Evolutionary conservation across 2,329 filamentous ascomycete species (phyloP), one percentile per base, ranked within the genome.

Genomic region (Stemphylium lycopersici): DNA sequence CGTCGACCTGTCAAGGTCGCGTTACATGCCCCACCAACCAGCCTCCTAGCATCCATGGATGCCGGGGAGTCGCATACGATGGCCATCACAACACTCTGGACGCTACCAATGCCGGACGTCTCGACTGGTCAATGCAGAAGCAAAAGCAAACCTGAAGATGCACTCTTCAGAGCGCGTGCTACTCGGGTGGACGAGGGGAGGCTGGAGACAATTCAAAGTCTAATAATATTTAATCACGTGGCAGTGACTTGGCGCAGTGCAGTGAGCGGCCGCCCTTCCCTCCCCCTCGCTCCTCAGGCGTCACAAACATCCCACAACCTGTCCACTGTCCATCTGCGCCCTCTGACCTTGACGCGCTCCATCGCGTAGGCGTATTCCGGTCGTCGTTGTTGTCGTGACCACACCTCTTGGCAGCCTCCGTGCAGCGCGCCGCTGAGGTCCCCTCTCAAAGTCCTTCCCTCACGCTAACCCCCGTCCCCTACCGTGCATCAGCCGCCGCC

Each of bases 401-500:
- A 20, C 38, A 52, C 46, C 36, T 41, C 52, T 55, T 55, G 52
- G 47, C 47, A 46, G 46, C 26, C 41, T 48, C 44, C 51, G 50
- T 53, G 50, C 46, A 53, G 51, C 38, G 51, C 51, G 44, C 39
- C 51, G 38, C 49, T 49, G 45, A 53, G 38, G 46, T 49, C 51
- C 50, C 50, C 55, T 57, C 36, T 38, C 50, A 48, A 52, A 52
- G 46, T 43, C 56, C 55, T 55, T 55, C 56, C 60, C 49, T 52
- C 53, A 52, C 50, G 48, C 52, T 53, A 56, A 50, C 55, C 48
- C 47, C 53, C 55, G 41, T 45, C 52, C 50, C 55, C 51, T 52
- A 50, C 48, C 56, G 56, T 55, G 56, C 56, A 58, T 56, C 56
- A 58, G 56, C 56, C 62, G 61, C 57, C 57, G 52, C 47, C 52